A percentile compares a stretch with the other conserved stretches of the same genome.
Evolutionary conservation across 164 flowering plant species (phyloP).

Genomic region (Taxillus chinensis): DNA sequence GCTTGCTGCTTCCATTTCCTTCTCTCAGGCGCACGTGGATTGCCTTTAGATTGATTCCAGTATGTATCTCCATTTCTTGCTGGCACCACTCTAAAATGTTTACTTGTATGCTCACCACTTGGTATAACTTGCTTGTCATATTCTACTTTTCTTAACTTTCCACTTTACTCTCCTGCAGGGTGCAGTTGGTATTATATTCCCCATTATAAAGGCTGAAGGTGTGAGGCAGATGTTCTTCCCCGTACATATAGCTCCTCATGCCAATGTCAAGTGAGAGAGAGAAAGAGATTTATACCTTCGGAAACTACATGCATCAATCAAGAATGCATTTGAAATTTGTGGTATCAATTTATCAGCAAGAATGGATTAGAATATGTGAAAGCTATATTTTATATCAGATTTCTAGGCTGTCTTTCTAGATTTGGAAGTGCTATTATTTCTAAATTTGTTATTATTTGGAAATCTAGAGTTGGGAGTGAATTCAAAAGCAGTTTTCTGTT

Average conservation of each 20-base stretch:
- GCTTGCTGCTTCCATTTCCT: constrained; percentile 75
- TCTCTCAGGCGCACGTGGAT: constrained; percentile 75
- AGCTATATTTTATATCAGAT: too few species aligned
- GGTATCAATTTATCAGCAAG: too few species aligned
- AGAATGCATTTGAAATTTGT: too few species aligned
- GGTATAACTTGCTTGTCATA: not conserved
- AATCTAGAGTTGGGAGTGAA: too few species aligned
- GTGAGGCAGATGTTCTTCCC: constrained; percentile 64
- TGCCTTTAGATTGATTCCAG: constrained; percentile 72
- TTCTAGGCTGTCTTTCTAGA: too few species aligned
- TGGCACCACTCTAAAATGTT: too few species aligned
- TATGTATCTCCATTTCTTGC: constrained; percentile 13
- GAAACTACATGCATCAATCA: too few species aligned
- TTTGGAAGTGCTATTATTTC: too few species aligned
- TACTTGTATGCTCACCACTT: not conserved
- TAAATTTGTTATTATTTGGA: too few species aligned
- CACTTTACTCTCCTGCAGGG: constrained; percentile 17
- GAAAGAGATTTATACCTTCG: not conserved
- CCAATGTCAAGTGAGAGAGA: too few species aligned
- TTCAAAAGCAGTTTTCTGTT: too few species aligned
- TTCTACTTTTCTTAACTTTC: not conserved
- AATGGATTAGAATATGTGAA: too few species aligned
- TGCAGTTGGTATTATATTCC: constrained; percentile 62
- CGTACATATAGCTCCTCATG: not conserved
- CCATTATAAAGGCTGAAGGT: constrained; percentile 61